Conservation (phyloP, 108 stramenopile species). For the Aurantiochytrium sp. region DNA sequence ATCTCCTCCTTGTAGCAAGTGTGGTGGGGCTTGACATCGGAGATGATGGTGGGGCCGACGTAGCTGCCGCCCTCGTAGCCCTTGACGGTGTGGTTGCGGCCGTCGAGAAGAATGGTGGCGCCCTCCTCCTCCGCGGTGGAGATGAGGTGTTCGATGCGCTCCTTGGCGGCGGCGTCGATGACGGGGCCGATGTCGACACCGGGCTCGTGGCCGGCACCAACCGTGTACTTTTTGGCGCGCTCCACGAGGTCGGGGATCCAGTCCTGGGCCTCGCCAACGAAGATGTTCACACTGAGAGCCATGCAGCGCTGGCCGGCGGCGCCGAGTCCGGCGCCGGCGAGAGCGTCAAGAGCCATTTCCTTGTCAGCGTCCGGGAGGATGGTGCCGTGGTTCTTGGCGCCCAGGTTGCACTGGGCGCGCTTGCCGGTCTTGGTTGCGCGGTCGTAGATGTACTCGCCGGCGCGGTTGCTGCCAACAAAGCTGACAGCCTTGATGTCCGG, state of each 20-base stretch:
- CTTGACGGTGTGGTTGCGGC: conserved; percentile 63
- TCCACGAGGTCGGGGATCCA: conserved; percentile 47
- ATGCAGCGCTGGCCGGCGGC: conserved; percentile 94
- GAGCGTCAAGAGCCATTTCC: conserved; percentile 6
- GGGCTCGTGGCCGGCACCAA: conserved; percentile 72
- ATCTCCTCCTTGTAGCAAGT: conserved; percentile 84
- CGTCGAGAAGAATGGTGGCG: conserved; percentile 73
- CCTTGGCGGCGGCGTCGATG: conserved; percentile 68
- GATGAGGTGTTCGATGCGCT: conserved; percentile 69
- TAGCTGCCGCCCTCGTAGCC: conserved; percentile 74
- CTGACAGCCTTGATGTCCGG: conserved; percentile 78
- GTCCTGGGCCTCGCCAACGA: conserved; percentile 68
- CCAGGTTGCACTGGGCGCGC: conserved; percentile 83
- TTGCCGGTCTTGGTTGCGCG: conserved; percentile 72
- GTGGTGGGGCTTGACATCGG: conserved; percentile 52
- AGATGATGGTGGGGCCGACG: conserved; percentile 76
- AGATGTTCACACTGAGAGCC: conserved; percentile 72
- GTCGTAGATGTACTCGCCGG: conserved; percentile 80
- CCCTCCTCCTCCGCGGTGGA: conserved; percentile 69
- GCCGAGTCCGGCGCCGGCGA: conserved; percentile 51
- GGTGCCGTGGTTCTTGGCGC: conserved; percentile 92
- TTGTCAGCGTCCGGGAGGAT: conserved; percentile 77
- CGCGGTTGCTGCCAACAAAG: conserved; percentile 82
- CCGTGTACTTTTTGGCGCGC: conserved; percentile 59
- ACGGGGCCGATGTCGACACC: conserved; percentile 84